phyloP scores from a whole-genome alignment of 495 filamentous ascomycete genomes.

The Aspergillus nanangensis region DNA sequence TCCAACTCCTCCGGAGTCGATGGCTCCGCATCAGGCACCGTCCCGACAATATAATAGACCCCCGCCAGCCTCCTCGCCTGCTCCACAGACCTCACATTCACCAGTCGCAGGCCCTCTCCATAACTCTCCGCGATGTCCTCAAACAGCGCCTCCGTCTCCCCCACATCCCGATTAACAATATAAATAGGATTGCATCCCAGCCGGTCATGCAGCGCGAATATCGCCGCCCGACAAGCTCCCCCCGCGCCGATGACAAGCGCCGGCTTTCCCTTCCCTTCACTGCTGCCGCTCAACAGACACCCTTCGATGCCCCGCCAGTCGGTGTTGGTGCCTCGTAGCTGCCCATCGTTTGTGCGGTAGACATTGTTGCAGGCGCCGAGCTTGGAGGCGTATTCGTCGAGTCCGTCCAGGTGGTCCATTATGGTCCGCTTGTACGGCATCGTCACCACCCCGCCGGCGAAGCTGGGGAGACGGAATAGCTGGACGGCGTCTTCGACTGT shows the following conservation, averaged over 20 bases:
- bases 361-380: slow-evolving; percentile 68
- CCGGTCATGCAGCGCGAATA: slow-evolving; percentile 56
- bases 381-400: slow-evolving; percentile 52
- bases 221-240: slow-evolving; percentile 57
- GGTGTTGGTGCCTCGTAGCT: slow-evolving; percentile 63
- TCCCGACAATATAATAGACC: slow-evolving; percentile 53
- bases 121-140: slow-evolving; percentile 21
- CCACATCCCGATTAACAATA: slow-evolving; percentile 57
- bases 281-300: slow-evolving; percentile 40
- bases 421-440: slow-evolving; percentile 68
- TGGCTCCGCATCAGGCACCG: slow-evolving; percentile 60
- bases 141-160: slow-evolving; percentile 55
- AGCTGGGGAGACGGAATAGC: slow-evolving; percentile 32
- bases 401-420: slow-evolving; percentile 53
- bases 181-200: slow-evolving; percentile 55
- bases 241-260: slow-evolving; percentile 58
- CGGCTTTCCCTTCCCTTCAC: slow-evolving; percentile 36
- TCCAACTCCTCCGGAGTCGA: slow-evolving; percentile 45
- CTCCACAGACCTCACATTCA: slow-evolving; percentile 47
- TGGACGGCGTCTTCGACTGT: slow-evolving; percentile 25
- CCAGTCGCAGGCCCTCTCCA: slow-evolving; percentile 20
- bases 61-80: slow-evolving; percentile 46
- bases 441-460: slow-evolving; percentile 56
- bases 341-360: slow-evolving; percentile 43
- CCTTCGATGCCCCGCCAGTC: slow-evolving; percentile 60